A percentile compares a stretch with the other conserved stretches of the same genome.
These are phyloP conservation scores for Botrytis elliptica DNA, from an alignment of 2,329 filamentous ascomycete genomes.

Conservation along the genomic window DNA sequence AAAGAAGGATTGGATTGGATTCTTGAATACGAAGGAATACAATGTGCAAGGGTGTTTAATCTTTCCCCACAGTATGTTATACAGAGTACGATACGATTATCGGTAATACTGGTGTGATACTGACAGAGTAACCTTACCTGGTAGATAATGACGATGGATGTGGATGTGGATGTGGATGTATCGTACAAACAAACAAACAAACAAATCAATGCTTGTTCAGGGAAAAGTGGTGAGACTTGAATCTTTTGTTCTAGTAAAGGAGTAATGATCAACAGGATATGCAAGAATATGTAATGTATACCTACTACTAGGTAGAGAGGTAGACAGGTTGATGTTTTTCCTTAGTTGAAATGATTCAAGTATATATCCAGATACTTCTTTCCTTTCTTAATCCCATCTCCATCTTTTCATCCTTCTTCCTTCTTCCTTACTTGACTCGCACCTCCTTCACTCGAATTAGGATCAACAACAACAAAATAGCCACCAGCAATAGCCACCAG, in stretches of 20 bases:
- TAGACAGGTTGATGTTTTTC: background rate
- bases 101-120: background rate
- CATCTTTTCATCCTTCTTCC: background rate
- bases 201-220: background rate
- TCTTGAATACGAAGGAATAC: conserved; percentile 3
- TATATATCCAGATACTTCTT: background rate
- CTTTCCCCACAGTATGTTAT: conserved; percentile 4
- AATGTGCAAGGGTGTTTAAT: background rate
- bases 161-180: background rate
- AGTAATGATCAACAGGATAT: conserved; percentile 3
- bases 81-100: background rate
- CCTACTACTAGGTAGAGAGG: background rate
- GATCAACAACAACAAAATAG: background rate
- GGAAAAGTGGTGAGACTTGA: background rate
- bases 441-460: background rate
- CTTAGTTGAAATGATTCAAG: too few species aligned
- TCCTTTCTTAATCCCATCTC: background rate
- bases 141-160: background rate
- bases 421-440: background rate
- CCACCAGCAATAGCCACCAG: background rate
- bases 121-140: background rate
- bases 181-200: background rate
- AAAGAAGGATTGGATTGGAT: background rate
- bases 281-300: background rate
- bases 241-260: background rate